Evolutionary conservation across 257 asterid genomes (phyloP), one percentile per base, ranked within the genome.

Genomic region (Rauvolfia tetraphylla): DNA sequence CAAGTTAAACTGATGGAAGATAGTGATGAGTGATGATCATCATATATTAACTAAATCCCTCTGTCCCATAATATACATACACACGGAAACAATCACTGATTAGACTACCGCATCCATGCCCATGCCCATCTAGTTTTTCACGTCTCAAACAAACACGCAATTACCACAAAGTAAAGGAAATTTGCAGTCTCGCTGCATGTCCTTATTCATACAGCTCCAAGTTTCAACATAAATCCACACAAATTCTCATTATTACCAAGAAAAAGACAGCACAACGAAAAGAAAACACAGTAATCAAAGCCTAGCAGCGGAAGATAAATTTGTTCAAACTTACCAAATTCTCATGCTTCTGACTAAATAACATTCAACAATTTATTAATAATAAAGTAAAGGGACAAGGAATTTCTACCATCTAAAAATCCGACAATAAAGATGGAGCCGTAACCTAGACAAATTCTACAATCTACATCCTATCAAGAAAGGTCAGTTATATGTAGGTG

Each of bases 381-480:
- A 42, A 15, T 39, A 33, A 72, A 51, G 23, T 15, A 20, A 23
- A 29, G 31, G 38, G 51, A 12, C 23, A 53, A 7, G 25, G 36
- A 51, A 53, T 17, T 34, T 53, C 23, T 51, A 49, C 20, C 10
- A 66, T 9, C 51, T 67, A 25, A 23, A 9, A 51, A 15, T 51
- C 42, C 31, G 17, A 51, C 77, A 39, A 17, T 11, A 25, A 73
- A 14, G 15, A 59, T 14, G 53, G 59, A 27, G 34, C 36, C 27
- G 11, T 27, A 59, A 62, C 33, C 15, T 33, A 72, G n/a, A 15
- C 36, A 73, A 56, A 56, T 73, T 23, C 65, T 68, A n/a, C 23
- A 73, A 71, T 56, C 68, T 36, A 51, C 75, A 72, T 1, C 49
- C 48, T 10, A 75, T 31, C 18, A 1, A 34, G 59, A 71, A 69